These are phyloP conservation scores for Botrytis elliptica DNA, from an alignment of 2,329 filamentous ascomycete species.

Conservation along the genomic window DNA sequence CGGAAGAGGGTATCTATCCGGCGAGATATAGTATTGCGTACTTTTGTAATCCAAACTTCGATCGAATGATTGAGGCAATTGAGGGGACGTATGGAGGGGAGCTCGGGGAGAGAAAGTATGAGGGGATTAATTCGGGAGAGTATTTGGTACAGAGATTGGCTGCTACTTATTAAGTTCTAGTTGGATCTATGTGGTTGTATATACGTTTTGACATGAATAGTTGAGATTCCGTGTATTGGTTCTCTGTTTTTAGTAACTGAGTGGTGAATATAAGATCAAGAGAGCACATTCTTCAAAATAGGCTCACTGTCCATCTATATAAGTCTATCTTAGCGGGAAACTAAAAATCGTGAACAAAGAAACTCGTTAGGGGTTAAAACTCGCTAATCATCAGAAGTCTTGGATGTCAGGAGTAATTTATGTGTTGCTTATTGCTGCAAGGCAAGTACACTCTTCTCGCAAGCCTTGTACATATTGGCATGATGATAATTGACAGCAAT, in stretches of 20 bases:
- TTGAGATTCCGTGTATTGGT: neutral
- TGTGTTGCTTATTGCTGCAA: neutral
- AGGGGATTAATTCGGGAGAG: conserved; percentile 72
- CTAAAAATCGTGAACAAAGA: neutral
- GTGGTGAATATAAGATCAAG: neutral
- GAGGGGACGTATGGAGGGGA: conserved; percentile 59
- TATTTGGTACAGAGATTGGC: conserved; percentile 77
- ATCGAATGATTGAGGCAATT: conserved; percentile 61
- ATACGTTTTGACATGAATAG: neutral
- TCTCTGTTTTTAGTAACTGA: neutral
- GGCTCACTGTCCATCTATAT: neutral
- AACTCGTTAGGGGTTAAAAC: neutral
- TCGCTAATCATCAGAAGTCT: neutral
- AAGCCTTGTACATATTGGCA: fast-evolving
- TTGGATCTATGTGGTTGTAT: neutral
- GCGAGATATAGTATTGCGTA: conserved; percentile 85
- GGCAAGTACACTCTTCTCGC: neutral
- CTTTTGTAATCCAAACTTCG: conserved; percentile 69
- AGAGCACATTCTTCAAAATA: neutral
- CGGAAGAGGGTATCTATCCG: conserved; percentile 57
- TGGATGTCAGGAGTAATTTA: no score
- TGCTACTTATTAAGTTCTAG: conserved; percentile 60
- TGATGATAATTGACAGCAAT: neutral
- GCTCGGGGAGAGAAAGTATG: conserved; percentile 73
- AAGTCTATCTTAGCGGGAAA: neutral